Evolutionary conservation across 352 stramenopile species (phyloP).

Genomic region (Globisporangium perplexum): DNA sequence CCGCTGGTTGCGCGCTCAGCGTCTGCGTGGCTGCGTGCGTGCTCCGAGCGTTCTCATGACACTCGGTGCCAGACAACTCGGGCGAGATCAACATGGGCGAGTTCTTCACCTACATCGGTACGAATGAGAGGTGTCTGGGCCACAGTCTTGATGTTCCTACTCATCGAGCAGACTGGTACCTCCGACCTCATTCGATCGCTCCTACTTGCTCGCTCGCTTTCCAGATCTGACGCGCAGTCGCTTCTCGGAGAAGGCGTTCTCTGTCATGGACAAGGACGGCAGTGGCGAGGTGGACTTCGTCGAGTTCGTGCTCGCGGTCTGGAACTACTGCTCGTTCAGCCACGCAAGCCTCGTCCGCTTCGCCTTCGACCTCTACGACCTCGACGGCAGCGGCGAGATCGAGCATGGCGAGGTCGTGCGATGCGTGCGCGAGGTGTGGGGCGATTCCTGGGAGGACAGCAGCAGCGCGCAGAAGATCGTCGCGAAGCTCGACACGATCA

Average conservation of each 20-base stretch:
- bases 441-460: constrained; percentile 43
- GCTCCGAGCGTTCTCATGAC: not conserved
- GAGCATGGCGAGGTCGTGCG: constrained; percentile 39
- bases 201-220: not conserved
- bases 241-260: constrained; percentile 70
- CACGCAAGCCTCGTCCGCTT: constrained; percentile 54
- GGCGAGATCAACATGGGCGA: constrained; percentile 61
- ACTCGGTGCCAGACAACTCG: constrained; percentile 32
- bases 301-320: constrained; percentile 70
- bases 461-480: constrained; percentile 50
- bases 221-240: constrained; percentile 48
- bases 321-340: constrained; percentile 78
- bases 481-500: constrained; percentile 43
- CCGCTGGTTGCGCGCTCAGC: no score
- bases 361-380: constrained; percentile 71
- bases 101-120: constrained; percentile 67
- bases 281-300: constrained; percentile 68
- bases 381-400: constrained; percentile 64
- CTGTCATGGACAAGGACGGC: constrained; percentile 62
- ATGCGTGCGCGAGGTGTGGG: constrained; percentile 59
- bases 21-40: no score
- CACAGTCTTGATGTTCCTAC: no score
- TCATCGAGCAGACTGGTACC: no score
- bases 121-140: not conserved
- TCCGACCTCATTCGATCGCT: no score